Base-by-base conservation (phyloP, 1,284 basidiomycete species). In the Tilletia horrida region DNA sequence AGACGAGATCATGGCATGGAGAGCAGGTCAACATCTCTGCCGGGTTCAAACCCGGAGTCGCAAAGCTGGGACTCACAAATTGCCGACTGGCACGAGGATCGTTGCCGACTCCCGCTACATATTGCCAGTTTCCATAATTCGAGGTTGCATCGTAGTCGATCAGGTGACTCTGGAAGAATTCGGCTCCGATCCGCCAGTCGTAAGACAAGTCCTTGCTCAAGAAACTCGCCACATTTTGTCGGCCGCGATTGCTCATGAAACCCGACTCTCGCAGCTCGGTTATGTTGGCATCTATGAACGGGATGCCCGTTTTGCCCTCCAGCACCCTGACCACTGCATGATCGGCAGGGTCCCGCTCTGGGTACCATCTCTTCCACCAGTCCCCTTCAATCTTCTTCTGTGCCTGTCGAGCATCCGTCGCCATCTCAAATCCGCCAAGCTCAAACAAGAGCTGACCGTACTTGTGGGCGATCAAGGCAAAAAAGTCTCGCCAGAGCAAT, bases 211-310 rank as follows among this genome's bases (percentile, higher is more conserved):
- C 85, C 68, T 86, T 85, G 2, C 84, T 83, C 47, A 87, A 72
- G 82, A 85, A 87, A 65, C 84, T 85, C 2, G 86, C 86, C 0
- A 86, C 84, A 73, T 87, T 87, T 75, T 87, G 86, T 27, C 86
- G 82, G 2, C 85, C 84, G 42, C 86, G 82, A 45, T 79, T 79
- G 45, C 69, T 72, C 76, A 79, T 76, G 66, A 79, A 79, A 29
- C 77, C 86, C 6, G 84, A 84, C 65, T 83, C 79, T 9, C 77
- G 74, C 42, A 87, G 77, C 74, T 87, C 86, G 27, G 82, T 74
- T 80, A 86, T 86, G 77, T 85, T 84, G 59, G 86, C 86, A 70
- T 87, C 86, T 67, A 87, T 83, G 68, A 86, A 85, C 0, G 86
- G 86, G 2, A 86, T 84, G 2, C 85, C 85, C 16, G 86, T 87